Conservation (phyloP, 2,329 filamentous ascomycete genomes). For the Lasiodiplodia sp. region DNA sequence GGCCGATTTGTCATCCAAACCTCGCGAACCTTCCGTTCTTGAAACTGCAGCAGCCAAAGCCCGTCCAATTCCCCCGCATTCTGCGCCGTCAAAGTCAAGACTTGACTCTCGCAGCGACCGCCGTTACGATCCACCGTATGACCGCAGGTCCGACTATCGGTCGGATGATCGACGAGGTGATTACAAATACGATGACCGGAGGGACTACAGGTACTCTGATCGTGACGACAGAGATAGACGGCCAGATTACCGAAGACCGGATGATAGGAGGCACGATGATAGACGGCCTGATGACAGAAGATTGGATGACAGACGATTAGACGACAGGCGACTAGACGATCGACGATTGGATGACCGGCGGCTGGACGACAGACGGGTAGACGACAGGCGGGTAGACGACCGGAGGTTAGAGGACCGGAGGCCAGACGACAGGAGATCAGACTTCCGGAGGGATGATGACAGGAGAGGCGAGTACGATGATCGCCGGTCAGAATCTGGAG, state of each 20-base stretch:
- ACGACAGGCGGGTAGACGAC: conserved; percentile 50
- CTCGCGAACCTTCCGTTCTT: conserved; percentile 45
- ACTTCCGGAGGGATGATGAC: conserved; percentile 30
- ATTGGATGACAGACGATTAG: conserved; percentile 18
- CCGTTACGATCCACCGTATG: conserved; percentile 27
- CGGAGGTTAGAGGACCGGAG: conserved; percentile 39
- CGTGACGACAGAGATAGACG: conserved; percentile 33
- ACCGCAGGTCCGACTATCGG: conserved; percentile 43
- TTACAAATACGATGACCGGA: conserved; percentile 33
- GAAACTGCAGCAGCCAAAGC: conserved; percentile 49
- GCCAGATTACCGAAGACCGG: conserved; percentile 28
- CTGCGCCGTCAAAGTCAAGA: conserved; percentile 19
- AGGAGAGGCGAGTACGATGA: conserved; percentile 26
- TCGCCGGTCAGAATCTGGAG: conserved; percentile 20
- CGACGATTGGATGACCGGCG: conserved; percentile 41
- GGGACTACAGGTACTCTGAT: conserved; percentile 29
- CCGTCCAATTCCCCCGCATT: conserved; percentile 35
- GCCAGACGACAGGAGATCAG: conserved; percentile 44
- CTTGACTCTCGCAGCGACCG: conserved; percentile 25
- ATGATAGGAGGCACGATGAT: conserved; percentile 46
- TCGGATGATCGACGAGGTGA: conserved; percentile 45
- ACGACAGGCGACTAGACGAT: conserved; percentile 41
- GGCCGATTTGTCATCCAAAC: conserved; percentile 52
- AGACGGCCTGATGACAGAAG: conserved; percentile 31
- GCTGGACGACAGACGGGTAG: conserved; percentile 35